Percentiles rank a stretch among this genome's conserved stretches.
These are phyloP conservation scores for Colletotrichum sp. DNA, from an alignment of 2,329 filamentous ascomycete genomes.

Conservation along the genomic window DNA sequence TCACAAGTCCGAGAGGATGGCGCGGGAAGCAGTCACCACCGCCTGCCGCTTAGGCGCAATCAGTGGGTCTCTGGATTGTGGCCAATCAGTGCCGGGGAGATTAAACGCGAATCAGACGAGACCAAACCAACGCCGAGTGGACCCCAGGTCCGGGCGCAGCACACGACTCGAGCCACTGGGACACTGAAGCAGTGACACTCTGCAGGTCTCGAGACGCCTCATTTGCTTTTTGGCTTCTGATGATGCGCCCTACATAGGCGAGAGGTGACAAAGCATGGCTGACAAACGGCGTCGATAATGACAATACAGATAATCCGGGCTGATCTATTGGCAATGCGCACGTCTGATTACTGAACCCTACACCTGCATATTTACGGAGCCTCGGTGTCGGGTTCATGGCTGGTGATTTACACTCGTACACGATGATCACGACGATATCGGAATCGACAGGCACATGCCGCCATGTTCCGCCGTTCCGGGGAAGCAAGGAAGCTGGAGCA, in stretches of 20 bases:
- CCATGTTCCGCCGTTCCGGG: background rate
- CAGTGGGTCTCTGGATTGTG: background rate
- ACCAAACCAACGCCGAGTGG: background rate
- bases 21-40: conserved; percentile 18
- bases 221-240: background rate
- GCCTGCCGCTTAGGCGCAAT: conserved; percentile 15
- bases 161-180: background rate
- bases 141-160: background rate
- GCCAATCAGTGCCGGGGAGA: background rate
- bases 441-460: background rate
- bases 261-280: background rate
- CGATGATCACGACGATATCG: background rate
- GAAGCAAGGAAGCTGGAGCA: background rate
- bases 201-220: background rate
- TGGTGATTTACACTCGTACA: background rate
- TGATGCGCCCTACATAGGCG: background rate
- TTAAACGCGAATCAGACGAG: conserved; percentile 16
- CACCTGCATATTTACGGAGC: background rate
- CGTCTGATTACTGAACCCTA: background rate
- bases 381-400: background rate
- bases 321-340: background rate
- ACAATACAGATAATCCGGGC: background rate
- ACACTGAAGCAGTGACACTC: background rate
- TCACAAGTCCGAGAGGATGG: conserved; percentile 9
- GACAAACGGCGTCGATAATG: background rate